Conservation (phyloP, 768 basidiomycete genomes). For the Macrolepiota fuliginosa region DNA sequence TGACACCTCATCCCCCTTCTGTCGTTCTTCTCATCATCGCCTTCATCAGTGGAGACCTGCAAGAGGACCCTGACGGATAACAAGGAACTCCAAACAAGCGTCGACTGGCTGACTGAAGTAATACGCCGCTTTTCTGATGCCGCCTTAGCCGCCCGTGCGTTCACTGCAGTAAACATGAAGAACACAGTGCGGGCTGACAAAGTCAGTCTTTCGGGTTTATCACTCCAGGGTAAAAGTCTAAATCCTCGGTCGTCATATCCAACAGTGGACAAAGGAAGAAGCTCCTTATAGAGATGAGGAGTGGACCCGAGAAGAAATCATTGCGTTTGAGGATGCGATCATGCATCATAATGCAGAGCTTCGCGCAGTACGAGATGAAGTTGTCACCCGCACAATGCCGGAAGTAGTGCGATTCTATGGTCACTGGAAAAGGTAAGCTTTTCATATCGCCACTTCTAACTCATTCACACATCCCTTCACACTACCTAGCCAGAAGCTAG, state of each 20-base stretch:
- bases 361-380: slow-evolving; percentile 72
- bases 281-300: slow-evolving; percentile 65
- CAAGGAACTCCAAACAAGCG: slow-evolving; percentile 48
- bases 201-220: slow-evolving; percentile 35
- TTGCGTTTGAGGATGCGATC: slow-evolving; percentile 77
- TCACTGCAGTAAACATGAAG: slow-evolving; percentile 65
- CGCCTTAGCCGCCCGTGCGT: slow-evolving; percentile 50
- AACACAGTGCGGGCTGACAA: slow-evolving; percentile 56
- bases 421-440: slow-evolving; percentile 77
- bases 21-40: not conserved
- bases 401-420: slow-evolving; percentile 86
- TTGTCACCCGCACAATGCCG: slow-evolving; percentile 62
- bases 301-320: slow-evolving; percentile 68
- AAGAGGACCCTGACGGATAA: slow-evolving; percentile 55
- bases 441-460: not conserved
- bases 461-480: slow-evolving; percentile 10
- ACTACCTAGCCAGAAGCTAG: slow-evolving; percentile 53
- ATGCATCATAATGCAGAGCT: slow-evolving; percentile 75
- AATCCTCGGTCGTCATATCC: slow-evolving; percentile 4
- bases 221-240: not conserved
- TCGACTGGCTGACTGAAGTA: slow-evolving; percentile 84
- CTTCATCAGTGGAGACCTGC: slow-evolving; percentile 59
- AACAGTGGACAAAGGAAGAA: slow-evolving; percentile 73
- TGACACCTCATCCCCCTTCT: not conserved
- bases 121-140: slow-evolving; percentile 72